Base-by-base conservation (phyloP, 345 rosid species). In the Carallia brachiata region DNA sequence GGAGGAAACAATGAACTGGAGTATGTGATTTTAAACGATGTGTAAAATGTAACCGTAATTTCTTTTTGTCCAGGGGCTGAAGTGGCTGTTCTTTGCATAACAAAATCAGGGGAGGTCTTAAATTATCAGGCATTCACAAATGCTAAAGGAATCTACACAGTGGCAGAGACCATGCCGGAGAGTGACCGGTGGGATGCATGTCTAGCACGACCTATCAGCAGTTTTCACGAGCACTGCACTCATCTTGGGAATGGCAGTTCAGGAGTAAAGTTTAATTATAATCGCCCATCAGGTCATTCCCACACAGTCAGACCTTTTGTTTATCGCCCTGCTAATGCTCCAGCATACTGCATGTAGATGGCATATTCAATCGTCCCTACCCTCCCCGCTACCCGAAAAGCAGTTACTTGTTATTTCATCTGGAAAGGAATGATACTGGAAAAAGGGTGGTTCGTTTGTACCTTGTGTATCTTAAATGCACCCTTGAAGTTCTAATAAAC, bases 121-220 rank as follows among this genome's bases (percentile, higher is more conserved):
- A 95, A 95, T 76, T 92, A 95, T 30, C 99, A 95, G 69, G 97
- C 98, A 19, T 95, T 95, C 74, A 90, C 96, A 70, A 84, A 94
- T 69, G 79, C 89, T 0, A 90, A 84, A 75, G 98, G 97, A 44
- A 64, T 87, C 17, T 95, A 95, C 82, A 83, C 85, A 0, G 97
- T 95, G 6, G 97, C 96, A 0, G 97, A 95, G 81, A 95, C 97
- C 61, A 92, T 95, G 99, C 93, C 99, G 0, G 91, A 90, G 83
- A 92, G 96, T 31, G 92, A 95, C 57, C 89, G 96, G 17, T 92
- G 99, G 99, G 96, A 90, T 47, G 96, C 97, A 6, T 95, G 99
- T 73, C 82, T 92, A 34, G 89, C 97, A 1, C 81, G 97, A 55
- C 93, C 97, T 1, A 91, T 90, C 40, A 92, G 93, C 79, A 92